Percentiles rank a stretch among this genome's conserved stretches.
Evolutionary conservation across 345 rosid species (phyloP).

Genomic region (Conringia planisiliqua): DNA sequence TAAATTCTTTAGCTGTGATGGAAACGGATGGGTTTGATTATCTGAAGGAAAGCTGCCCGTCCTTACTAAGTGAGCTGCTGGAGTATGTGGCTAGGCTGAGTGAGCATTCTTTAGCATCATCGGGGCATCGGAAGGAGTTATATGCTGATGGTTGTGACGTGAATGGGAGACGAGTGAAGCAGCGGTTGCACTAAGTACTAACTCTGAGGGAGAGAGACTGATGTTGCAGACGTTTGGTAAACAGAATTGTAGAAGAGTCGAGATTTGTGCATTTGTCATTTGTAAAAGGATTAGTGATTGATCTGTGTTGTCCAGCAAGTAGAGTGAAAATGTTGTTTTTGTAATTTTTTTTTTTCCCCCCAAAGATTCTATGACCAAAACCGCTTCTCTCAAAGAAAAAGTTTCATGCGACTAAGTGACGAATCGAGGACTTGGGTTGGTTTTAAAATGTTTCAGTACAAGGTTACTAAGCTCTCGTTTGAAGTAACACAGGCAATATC

Average conservation of each 20-base stretch:
- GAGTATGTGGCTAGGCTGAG: slow-evolving; percentile 53
- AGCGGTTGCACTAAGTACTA: slow-evolving; percentile 48
- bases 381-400: slow-evolving; percentile 1
- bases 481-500: neutral
- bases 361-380: neutral
- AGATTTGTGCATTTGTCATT: slow-evolving; percentile 32
- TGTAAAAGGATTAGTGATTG: slow-evolving; percentile 29
- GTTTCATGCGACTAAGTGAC: neutral
- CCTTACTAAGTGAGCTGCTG: slow-evolving; percentile 55
- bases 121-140: slow-evolving; percentile 40
- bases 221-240: slow-evolving; percentile 4
- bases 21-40: slow-evolving; percentile 73
- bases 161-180: slow-evolving; percentile 74
- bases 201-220: neutral
- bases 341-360: neutral
- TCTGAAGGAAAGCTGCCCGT: slow-evolving; percentile 60
- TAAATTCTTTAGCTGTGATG: slow-evolving; percentile 56
- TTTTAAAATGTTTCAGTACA: neutral
- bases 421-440: neutral
- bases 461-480: neutral
- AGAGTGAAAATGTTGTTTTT: slow-evolving; percentile 7
- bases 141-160: slow-evolving; percentile 52
- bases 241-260: slow-evolving; percentile 24
- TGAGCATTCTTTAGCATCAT: slow-evolving; percentile 50
- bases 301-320: slow-evolving; percentile 26